Evolutionary conservation across 768 basidiomycete genomes (phyloP).

Genomic region (Scleroderma bovista): DNA sequence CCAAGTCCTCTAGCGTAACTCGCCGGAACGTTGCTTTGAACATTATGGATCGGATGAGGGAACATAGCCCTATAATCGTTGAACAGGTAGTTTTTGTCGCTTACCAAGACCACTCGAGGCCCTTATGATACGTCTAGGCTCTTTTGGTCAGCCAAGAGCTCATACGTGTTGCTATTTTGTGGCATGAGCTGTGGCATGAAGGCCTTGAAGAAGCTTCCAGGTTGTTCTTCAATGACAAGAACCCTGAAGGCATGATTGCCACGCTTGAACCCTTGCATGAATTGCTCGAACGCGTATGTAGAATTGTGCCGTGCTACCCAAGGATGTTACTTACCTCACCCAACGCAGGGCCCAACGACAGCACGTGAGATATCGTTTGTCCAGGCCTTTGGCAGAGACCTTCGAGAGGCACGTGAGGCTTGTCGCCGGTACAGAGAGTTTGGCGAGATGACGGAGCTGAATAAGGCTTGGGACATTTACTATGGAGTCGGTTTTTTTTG

Average conservation of each 20-base stretch:
- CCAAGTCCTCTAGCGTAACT: slow-evolving; percentile 83
- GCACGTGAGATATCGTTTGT: slow-evolving; percentile 92
- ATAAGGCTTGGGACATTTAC: slow-evolving; percentile 99
- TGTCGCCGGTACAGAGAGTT: slow-evolving; percentile 81
- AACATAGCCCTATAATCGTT: slow-evolving; percentile 84
- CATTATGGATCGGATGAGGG: slow-evolving; percentile 91
- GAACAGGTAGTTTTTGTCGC: slow-evolving; percentile 55
- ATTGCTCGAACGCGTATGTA: slow-evolving; percentile 76
- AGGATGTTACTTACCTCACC: slow-evolving; percentile 2
- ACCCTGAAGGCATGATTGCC: slow-evolving; percentile 95
- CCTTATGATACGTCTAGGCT: slow-evolving; percentile 43
- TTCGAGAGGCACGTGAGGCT: slow-evolving; percentile 88
- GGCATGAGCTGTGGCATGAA: slow-evolving; percentile 99
- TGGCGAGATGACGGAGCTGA: slow-evolving; percentile 84
- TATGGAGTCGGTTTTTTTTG: slow-evolving; percentile 60
- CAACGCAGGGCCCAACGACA: slow-evolving; percentile 79
- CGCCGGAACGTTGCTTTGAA: slow-evolving; percentile 76
- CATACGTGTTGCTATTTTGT: slow-evolving; percentile 94
- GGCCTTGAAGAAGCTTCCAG: slow-evolving; percentile 96
- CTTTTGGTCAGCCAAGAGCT: slow-evolving; percentile 87
- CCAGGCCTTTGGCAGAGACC: slow-evolving; percentile 89
- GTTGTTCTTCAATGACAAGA: slow-evolving; percentile 93
- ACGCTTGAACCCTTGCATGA: slow-evolving; percentile 90
- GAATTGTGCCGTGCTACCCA: not conserved
- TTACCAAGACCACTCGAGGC: not conserved